Base-by-base conservation (phyloP, 305 asterid genomes). In the Withania somnifera region DNA sequence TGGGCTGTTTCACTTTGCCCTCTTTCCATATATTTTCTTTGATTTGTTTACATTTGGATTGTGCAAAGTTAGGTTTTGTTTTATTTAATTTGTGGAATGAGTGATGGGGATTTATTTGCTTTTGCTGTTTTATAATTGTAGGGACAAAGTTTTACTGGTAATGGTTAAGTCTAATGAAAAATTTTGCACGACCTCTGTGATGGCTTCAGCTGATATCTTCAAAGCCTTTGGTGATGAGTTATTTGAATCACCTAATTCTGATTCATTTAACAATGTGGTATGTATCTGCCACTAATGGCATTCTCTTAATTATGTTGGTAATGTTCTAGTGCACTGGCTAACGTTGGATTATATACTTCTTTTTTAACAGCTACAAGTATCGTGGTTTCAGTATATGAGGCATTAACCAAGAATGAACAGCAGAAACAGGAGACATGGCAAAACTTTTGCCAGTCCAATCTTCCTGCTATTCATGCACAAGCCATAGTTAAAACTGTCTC, bases 151-250 rank as follows among this genome's bases (percentile, higher is more conserved):
- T 78, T 26, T 96, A 83, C 19, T 85, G 83, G 88, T 92, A 69
- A 83, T 91, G 85, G 95, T 90, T 85, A 94, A 94, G 80, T 83
- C 98, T n/a, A 19, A 91, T 96, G 88, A 96, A 96, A 92, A 96
- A 94, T 81, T 96, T 81, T 85, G 90, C 94, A 94, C 94, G 88
- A 94, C 98, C 26, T 90, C 98, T 3, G 90, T 96, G 84, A 94
- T 96, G 99, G 97, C 98, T 86, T 83, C 98, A 54, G 68, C 97
- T 64, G 99, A 94, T 88, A 83, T 96, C 78, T 94, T 96, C 88
- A 87, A 84, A 82, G 92, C 97, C 76, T 92, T 89, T 86, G 94
- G 97, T 66, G 94, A 88, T 83, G 86, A 81, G 69, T 82, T 96
- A 81, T 89, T 93, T 38, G 95, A 92, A 32, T 81, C 90, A 51